Evolutionary conservation across 345 rosid species (phyloP).

Genomic region (Populus davidiana): DNA sequence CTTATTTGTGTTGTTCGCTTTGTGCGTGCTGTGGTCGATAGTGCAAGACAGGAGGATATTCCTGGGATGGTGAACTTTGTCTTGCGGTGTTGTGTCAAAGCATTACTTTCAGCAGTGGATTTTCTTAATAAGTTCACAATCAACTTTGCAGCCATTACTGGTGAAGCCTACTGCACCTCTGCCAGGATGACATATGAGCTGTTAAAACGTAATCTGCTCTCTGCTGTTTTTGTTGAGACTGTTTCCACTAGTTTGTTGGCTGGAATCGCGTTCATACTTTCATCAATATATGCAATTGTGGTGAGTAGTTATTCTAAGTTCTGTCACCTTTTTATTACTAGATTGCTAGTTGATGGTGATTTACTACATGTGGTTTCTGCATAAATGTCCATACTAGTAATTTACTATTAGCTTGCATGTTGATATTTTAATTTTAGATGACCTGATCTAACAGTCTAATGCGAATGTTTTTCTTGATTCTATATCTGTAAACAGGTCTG

Average conservation of each 20-base stretch:
- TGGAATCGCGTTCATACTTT: constrained; percentile 67
- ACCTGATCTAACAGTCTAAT: background rate
- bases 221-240: constrained; percentile 85
- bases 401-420: background rate
- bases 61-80: constrained; percentile 63
- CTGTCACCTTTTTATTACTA: background rate
- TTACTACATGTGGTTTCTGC: background rate
- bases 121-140: constrained; percentile 91
- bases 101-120: constrained; percentile 57
- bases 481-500: constrained; percentile 48
- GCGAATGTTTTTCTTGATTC: background rate
- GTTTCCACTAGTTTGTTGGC: constrained; percentile 71
- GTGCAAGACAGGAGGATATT: constrained; percentile 65
- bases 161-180: constrained; percentile 81
- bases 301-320: constrained; percentile 36
- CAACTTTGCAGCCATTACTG: constrained; percentile 88
- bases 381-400: background rate
- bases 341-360: background rate
- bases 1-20: constrained; percentile 63
- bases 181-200: constrained; percentile 92
- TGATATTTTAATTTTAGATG: background rate
- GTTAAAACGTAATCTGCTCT: constrained; percentile 79
- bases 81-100: constrained; percentile 61
- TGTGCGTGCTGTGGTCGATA: constrained; percentile 78
- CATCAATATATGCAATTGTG: constrained; percentile 72